Conservation (phyloP, 2,329 filamentous ascomycete species). For the Cladosporium sp. region DNA sequence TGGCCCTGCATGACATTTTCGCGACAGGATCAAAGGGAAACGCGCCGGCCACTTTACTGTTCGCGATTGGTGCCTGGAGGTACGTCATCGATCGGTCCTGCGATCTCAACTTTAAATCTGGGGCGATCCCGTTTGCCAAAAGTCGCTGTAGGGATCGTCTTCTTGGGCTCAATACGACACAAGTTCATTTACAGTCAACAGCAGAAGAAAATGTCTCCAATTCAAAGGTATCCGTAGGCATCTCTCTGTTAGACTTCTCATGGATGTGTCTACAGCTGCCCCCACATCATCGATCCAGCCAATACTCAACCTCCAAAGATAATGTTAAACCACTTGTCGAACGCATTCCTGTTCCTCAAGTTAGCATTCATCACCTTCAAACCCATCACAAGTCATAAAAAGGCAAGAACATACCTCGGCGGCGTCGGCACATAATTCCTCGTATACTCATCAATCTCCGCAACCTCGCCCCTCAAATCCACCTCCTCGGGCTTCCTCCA, state of each 20-base stretch:
- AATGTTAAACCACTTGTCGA: slow-evolving; percentile 48
- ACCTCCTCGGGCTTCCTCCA: slow-evolving; percentile 60
- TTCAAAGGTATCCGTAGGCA: too few species aligned
- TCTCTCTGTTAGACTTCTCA: too few species aligned
- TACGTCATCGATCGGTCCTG: background rate
- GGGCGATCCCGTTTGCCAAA: background rate
- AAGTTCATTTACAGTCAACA: too few species aligned
- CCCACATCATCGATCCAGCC: too few species aligned
- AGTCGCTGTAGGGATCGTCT: too few species aligned
- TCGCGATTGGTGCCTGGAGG: background rate
- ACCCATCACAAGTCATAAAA: slow-evolving; percentile 7
- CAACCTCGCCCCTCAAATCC: slow-evolving; percentile 64
- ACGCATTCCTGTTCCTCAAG: slow-evolving; percentile 33
- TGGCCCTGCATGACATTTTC: background rate
- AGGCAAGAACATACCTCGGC: slow-evolving; percentile 23
- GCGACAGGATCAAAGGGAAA: background rate
- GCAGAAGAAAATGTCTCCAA: too few species aligned
- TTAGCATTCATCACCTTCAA: background rate
- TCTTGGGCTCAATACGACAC: too few species aligned
- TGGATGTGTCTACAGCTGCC: too few species aligned
- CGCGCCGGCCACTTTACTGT: slow-evolving; percentile 6
- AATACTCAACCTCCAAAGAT: slow-evolving; percentile 45
- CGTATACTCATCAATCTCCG: slow-evolving; percentile 55
- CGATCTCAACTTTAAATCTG: background rate
- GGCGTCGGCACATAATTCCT: slow-evolving; percentile 53